Conservation (phyloP, 768 basidiomycete species). For the Lactarius hatsudake region DNA sequence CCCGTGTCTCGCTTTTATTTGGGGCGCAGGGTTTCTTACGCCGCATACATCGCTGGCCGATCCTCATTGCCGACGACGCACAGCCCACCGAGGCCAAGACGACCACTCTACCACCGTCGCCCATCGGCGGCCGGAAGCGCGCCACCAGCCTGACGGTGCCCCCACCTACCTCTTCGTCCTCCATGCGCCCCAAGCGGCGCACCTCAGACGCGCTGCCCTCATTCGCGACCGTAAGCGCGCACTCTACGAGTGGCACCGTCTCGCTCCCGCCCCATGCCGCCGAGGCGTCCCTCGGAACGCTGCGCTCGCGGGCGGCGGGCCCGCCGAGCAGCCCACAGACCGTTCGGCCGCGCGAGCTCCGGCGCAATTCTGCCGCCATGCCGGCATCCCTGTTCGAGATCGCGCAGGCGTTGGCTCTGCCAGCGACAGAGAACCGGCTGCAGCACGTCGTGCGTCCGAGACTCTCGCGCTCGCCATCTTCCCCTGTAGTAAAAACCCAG, state of each 20-base stretch:
- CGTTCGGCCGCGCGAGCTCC: conserved; percentile 10
- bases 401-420: conserved; percentile 21
- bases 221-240: conserved; percentile 14
- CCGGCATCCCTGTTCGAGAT: conserved; percentile 27
- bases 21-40: conserved; percentile 76
- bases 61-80: conserved; percentile 46
- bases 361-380: conserved; percentile 20
- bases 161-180: not conserved
- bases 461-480: conserved; percentile 58
- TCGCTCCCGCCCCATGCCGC: conserved; percentile 23
- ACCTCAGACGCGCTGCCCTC: conserved; percentile 9
- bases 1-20: not conserved
- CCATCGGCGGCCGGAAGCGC: conserved; percentile 25
- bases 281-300: conserved; percentile 21
- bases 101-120: conserved; percentile 24
- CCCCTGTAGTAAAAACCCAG: conserved; percentile 41
- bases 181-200: conserved; percentile 17
- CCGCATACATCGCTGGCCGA: conserved; percentile 90
- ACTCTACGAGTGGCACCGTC: conserved; percentile 18
- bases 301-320: conserved; percentile 16
- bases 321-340: conserved; percentile 14
- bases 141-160: conserved; percentile 22
- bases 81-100: conserved; percentile 7
- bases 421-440: conserved; percentile 4
- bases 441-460: conserved; percentile 40